Conservation (phyloP, 192 early-diverging fungal species). For the Coemansia sp. region DNA sequence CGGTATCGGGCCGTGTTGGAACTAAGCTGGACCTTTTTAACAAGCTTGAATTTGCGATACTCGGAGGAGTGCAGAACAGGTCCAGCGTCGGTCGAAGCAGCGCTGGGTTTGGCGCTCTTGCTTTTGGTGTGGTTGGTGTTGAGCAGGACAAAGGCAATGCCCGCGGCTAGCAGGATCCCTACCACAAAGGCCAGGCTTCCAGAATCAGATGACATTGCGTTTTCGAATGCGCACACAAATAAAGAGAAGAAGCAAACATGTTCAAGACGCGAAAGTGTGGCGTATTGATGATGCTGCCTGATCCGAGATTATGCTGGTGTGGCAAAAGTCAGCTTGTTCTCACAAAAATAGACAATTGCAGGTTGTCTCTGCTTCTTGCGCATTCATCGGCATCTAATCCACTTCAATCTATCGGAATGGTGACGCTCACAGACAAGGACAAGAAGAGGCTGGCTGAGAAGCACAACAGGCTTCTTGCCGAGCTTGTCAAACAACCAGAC, state of each 20-base stretch:
- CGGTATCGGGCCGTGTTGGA: conserved; percentile 91
- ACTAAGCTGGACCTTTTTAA: conserved; percentile 71
- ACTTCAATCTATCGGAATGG: conserved; percentile 14
- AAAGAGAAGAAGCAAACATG: conserved; percentile 1
- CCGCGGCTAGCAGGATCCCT: conserved; percentile 36
- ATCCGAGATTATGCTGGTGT: too few relatives aligned
- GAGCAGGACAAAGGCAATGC: conserved; percentile 35
- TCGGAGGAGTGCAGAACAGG: conserved; percentile 65
- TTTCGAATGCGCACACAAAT: not conserved
- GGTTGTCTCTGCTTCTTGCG: too few relatives aligned
- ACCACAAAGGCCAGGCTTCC: conserved; percentile 21
- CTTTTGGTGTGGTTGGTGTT: not conserved
- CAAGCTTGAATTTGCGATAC: conserved; percentile 74
- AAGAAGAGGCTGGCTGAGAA: conserved; percentile 66
- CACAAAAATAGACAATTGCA: too few relatives aligned
- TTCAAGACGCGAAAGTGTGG: too few relatives aligned
- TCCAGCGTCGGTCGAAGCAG: not conserved
- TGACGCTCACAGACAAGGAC: conserved; percentile 50
- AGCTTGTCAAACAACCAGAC: conserved; percentile 64
- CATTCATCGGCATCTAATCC: not conserved
- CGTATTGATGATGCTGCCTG: too few relatives aligned
- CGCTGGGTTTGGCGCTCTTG: conserved; percentile 1
- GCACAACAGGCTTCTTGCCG: conserved; percentile 65
- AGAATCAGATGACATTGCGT: conserved; percentile 18
- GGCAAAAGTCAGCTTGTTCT: too few relatives aligned